Conservation (phyloP, 441 rosid genomes). For the Corymbia calophylla region DNA sequence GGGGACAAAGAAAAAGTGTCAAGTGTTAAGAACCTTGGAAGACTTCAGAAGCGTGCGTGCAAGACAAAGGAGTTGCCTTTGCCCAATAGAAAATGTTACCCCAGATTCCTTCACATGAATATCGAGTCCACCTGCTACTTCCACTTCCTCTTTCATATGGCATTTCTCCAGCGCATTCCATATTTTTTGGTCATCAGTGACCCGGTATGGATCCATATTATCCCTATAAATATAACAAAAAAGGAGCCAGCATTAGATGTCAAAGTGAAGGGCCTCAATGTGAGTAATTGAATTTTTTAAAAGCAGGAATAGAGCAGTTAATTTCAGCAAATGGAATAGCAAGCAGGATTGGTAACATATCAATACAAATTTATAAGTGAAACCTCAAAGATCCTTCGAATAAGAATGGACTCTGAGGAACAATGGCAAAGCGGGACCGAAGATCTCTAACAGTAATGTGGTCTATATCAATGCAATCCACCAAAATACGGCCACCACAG, state of each 20-base stretch:
- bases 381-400: conserved; percentile 91
- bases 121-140: conserved; percentile 73
- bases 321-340: not conserved
- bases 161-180: conserved; percentile 78
- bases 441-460: conserved; percentile 76
- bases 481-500: conserved; percentile 57
- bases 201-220: conserved; percentile 73
- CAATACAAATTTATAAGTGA: not conserved
- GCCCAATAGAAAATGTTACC: conserved; percentile 76
- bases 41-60: conserved; percentile 90
- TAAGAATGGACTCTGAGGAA: conserved; percentile 91
- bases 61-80: conserved; percentile 93
- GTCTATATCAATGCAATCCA: conserved; percentile 66
- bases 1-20: not conserved
- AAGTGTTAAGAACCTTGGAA: conserved; percentile 42
- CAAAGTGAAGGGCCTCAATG: not conserved
- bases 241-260: not conserved
- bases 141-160: conserved; percentile 78
- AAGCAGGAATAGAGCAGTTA: not conserved
- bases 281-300: not conserved
- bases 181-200: conserved; percentile 47
- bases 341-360: not conserved
- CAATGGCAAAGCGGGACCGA: conserved; percentile 72
- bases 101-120: conserved; percentile 64
- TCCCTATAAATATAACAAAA: conserved; percentile 37